A percentile compares a stretch with the other conserved stretches of the same genome.
These are phyloP conservation scores for Clitocybe nebularis DNA, from an alignment of 1,284 basidiomycete species.

Conservation along the genomic window DNA sequence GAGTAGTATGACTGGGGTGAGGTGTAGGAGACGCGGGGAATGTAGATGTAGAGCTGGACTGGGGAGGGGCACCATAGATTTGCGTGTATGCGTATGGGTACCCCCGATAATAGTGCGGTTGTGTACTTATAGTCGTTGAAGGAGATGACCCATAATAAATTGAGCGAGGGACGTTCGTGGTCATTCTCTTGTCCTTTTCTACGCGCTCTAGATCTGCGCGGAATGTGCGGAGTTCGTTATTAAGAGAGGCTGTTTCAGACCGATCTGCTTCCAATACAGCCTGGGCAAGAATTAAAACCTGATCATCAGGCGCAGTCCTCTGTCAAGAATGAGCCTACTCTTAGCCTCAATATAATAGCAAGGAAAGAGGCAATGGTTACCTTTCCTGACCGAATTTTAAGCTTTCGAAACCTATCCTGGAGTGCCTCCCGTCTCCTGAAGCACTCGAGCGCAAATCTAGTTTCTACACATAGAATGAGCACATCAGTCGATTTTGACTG, in stretches of 20 bases:
- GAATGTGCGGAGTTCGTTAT: conserved; percentile 55
- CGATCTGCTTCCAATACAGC: conserved; percentile 62
- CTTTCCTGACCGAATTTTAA: conserved; percentile 50
- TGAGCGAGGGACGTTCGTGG: conserved; percentile 26
- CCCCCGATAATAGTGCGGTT: conserved; percentile 49
- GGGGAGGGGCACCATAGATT: conserved; percentile 35
- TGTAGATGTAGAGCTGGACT: conserved; percentile 29
- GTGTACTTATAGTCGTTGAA: conserved; percentile 26
- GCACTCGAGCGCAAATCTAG: conserved; percentile 64
- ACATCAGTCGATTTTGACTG: too few relatives aligned
- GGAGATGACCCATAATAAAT: conserved; percentile 29
- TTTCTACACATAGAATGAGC: conserved; percentile 37
- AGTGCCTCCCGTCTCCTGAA: conserved; percentile 52
- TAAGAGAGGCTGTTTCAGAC: conserved; percentile 50
- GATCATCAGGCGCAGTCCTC: conserved; percentile 56
- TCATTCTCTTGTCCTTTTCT: conserved; percentile 59
- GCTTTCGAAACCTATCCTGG: conserved; percentile 51
- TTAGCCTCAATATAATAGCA: too few relatives aligned
- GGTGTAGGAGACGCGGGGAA: conserved; percentile 27
- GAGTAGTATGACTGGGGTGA: conserved; percentile 23
- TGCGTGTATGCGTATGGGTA: conserved; percentile 55
- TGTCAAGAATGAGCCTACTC: conserved; percentile 24
- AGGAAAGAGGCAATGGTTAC: conserved; percentile 46
- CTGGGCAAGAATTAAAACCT: conserved; percentile 59
- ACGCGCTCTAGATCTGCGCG: conserved; percentile 62